Conservation (phyloP, 495 filamentous ascomycete species). For the Penicillium psychrofluorescens region DNA sequence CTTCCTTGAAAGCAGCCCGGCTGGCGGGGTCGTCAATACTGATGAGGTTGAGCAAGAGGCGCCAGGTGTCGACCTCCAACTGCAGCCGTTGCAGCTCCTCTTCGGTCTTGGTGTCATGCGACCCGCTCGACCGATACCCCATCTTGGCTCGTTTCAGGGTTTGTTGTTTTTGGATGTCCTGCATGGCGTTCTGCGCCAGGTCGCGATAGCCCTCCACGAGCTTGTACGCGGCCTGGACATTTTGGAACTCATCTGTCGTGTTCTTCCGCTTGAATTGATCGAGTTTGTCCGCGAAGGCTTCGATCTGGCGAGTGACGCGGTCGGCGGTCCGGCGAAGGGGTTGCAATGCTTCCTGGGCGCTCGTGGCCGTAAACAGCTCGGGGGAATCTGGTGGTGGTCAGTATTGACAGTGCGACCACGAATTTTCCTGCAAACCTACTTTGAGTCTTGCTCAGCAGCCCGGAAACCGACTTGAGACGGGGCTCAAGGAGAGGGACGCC, state of each 20-base stretch:
- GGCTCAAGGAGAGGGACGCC: constrained; percentile 12
- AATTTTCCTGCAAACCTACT: constrained; percentile 4
- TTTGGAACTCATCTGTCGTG: constrained; percentile 26
- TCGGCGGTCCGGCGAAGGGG: constrained; percentile 53
- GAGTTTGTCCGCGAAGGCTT: constrained; percentile 59
- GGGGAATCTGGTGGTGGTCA: constrained; percentile 17
- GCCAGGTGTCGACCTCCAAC: constrained; percentile 80
- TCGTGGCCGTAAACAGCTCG: constrained; percentile 41
- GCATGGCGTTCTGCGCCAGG: constrained; percentile 31
- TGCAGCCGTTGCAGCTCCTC: constrained; percentile 60
- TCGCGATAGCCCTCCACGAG: constrained; percentile 37
- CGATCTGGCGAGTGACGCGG: constrained; percentile 55
- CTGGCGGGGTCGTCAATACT: constrained; percentile 40
- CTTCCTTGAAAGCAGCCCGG: constrained; percentile 25
- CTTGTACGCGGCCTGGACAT: constrained; percentile 35
- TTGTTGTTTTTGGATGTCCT: constrained; percentile 30
- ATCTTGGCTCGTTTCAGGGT: constrained; percentile 29
- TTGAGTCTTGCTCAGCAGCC: constrained; percentile 4
- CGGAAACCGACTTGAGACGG: constrained; percentile 10
- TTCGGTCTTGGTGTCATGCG: constrained; percentile 28
- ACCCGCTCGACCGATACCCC: constrained; percentile 21
- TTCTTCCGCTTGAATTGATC: constrained; percentile 48
- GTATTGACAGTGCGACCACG: neutral
- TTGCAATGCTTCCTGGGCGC: constrained; percentile 44
- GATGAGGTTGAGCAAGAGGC: constrained; percentile 62